Evolutionary conservation across 2,329 filamentous ascomycete species (phyloP).

Genomic region (Ascosphaera apis): DNA sequence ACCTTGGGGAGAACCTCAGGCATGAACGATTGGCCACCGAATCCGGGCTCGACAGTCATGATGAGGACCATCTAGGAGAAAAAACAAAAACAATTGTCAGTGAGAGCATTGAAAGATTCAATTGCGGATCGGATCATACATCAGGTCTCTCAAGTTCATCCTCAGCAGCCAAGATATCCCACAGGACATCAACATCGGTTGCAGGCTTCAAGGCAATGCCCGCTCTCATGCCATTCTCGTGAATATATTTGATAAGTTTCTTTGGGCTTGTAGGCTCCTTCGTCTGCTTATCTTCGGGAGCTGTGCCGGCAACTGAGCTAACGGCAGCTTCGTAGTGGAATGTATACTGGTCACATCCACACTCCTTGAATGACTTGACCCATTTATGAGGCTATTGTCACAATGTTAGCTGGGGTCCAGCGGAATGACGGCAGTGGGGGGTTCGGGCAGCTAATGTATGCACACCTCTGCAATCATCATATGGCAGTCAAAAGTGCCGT

Average conservation of each 20-base stretch:
- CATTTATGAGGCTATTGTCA: slow-evolving; percentile 67
- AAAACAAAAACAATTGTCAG: slow-evolving; percentile 3
- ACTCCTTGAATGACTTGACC: slow-evolving; percentile 85
- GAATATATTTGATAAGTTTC: slow-evolving; percentile 75
- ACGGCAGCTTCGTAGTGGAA: slow-evolving; percentile 98
- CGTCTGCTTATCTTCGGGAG: slow-evolving; percentile 43
- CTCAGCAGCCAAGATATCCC: slow-evolving; percentile 58
- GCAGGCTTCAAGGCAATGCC: slow-evolving; percentile 91
- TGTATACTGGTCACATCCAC: slow-evolving; percentile 96
- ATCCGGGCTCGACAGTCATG: slow-evolving; percentile 96
- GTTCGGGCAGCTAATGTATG: no score
- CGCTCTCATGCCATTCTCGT: slow-evolving; percentile 66
- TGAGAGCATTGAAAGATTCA: neutral
- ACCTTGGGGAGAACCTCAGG: slow-evolving; percentile 88
- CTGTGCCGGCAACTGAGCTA: slow-evolving; percentile 57
- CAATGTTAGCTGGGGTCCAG: neutral
- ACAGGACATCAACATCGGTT: slow-evolving; percentile 75
- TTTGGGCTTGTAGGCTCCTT: slow-evolving; percentile 51
- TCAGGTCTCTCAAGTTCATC: slow-evolving; percentile 62
- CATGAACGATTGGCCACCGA: slow-evolving; percentile 98
- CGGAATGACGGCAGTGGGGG: neutral
- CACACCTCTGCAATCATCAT: slow-evolving; percentile 96
- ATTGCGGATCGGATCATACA: slow-evolving; percentile 29
- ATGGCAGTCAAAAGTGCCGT: slow-evolving; percentile 95
- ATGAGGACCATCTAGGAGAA: slow-evolving; percentile 73